Evolutionary conservation across 805 yeast genomes (phyloP).

Genomic region (Candida methanosorbosa): DNA sequence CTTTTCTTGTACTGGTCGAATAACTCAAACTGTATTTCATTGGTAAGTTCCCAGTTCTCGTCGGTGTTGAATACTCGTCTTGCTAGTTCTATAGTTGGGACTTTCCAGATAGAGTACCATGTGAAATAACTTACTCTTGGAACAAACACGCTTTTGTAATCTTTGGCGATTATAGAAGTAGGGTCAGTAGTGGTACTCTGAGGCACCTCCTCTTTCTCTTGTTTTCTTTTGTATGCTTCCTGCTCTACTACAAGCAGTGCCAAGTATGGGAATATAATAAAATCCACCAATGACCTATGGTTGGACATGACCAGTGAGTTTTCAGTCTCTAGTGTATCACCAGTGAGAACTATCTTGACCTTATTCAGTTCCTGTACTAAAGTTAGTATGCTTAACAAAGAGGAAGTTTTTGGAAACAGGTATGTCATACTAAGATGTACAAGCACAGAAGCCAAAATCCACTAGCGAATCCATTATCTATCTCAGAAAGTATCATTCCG

Average conservation of each 20-base stretch:
- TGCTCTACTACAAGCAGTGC: slow-evolving; percentile 19
- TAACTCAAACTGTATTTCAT: slow-evolving; percentile 24
- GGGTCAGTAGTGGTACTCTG: slow-evolving; percentile 3
- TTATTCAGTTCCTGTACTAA: slow-evolving; percentile 25
- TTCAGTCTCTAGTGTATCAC: slow-evolving; percentile 33
- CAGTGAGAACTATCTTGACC: slow-evolving; percentile 30
- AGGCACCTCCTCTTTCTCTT: slow-evolving; percentile 2
- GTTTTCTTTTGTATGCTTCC: slow-evolving; percentile 2
- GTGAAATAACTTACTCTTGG: slow-evolving; percentile 53
- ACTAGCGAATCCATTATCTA: too few relatives aligned
- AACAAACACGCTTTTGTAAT: slow-evolving; percentile 16
- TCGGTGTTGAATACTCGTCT: slow-evolving; percentile 44
- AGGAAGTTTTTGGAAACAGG: slow-evolving; percentile 1
- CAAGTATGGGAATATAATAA: slow-evolving; percentile 40
- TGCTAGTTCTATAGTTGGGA: slow-evolving; percentile 46
- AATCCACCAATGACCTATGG: slow-evolving; percentile 65
- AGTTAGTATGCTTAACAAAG: neutral
- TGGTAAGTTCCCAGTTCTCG: slow-evolving; percentile 60
- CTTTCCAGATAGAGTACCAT: slow-evolving; percentile 60
- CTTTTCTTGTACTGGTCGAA: slow-evolving; percentile 29
- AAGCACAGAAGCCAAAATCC: slow-evolving; percentile 25
- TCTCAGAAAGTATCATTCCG: too few relatives aligned
- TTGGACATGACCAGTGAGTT: slow-evolving; percentile 35
- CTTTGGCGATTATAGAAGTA: slow-evolving; percentile 14
- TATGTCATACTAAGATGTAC: slow-evolving; percentile 16